Percentiles rank a stretch among this genome's conserved stretches.
Conservation (phyloP, 768 basidiomycete species). For the Postia placenta region DNA sequence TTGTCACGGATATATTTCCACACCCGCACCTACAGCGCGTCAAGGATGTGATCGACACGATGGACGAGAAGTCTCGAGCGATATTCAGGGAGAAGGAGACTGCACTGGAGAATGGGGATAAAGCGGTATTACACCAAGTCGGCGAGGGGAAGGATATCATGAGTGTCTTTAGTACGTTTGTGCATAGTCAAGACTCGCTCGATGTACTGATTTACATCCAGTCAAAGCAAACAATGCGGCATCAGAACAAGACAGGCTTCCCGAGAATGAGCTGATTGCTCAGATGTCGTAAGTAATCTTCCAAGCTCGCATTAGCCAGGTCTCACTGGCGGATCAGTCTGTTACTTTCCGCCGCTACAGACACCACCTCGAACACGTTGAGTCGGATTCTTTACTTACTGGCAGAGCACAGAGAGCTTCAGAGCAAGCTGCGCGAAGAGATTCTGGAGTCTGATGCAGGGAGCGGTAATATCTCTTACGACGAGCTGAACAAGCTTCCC, state of each 20-base stretch:
- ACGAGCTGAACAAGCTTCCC: constrained; percentile 29
- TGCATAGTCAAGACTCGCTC: not conserved
- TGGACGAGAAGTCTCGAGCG: constrained; percentile 34
- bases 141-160: constrained; percentile 41
- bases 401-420: constrained; percentile 10
- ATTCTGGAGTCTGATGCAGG: constrained; percentile 9
- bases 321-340: not conserved
- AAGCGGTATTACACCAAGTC: constrained; percentile 19
- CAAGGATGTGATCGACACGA: constrained; percentile 40
- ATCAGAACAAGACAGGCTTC: constrained; percentile 4
- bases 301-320: not conserved
- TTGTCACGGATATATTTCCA: constrained; percentile 37
- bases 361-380: constrained; percentile 17
- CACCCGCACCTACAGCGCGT: constrained; percentile 34
- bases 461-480: constrained; percentile 20
- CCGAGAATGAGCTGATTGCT: constrained; percentile 8
- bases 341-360: constrained; percentile 14
- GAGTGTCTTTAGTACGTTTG: constrained; percentile 38
- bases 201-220: not conserved
- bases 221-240: constrained; percentile 12
- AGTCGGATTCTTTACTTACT: constrained; percentile 14
- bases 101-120: constrained; percentile 21
- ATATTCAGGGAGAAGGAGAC: constrained; percentile 35
- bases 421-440: constrained; percentile 11
- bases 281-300: constrained; percentile 9